Evolutionary conservation across 108 stramenopile genomes (phyloP), one percentile per base, ranked within the genome.

Genomic region (Nitzschia inconspicua): DNA sequence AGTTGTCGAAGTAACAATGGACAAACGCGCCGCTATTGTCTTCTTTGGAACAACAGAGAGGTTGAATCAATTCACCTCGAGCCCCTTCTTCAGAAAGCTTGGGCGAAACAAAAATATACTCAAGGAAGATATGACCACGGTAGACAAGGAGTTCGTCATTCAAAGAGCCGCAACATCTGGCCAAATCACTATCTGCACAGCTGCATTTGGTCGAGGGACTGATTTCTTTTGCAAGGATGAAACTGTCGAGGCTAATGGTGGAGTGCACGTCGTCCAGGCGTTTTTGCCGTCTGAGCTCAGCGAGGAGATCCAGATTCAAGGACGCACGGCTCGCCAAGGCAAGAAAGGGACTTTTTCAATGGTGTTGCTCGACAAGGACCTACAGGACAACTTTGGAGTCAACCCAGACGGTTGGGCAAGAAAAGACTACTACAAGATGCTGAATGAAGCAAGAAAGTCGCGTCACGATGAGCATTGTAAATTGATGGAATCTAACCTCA

Each of bases 141-240:
- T 34, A 1, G 73, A 77, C 11, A 84, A 84, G 43, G 79, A 73
- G 5, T 80, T 75, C 63, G 70, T 80, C 16, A 74, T 79, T 23
- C 78, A 57, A 16, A 83, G 76, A 47, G 77, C 82, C 11, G 74
- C 82, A 37, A 83, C 75, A 9, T 57, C 77, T 14, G 75, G 77
- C 2, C 82, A 83, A 34, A 56, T 83, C 14, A 83, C 82, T 1
- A 47, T 83, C 16, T 60, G 75, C 24, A 70, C 81, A 41, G 77
- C 74, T 10, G 81, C 76, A 7, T 82, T 82, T 76, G 81, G 81
- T 6, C 75, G 82, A 32, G 82, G 82, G 26, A 83, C 82, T 0
- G 82, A 83, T 42, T 83, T 83, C 57, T 83, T 83, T 31, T 83
- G 75, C 48, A 83, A 79, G 65, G 82, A 83, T 34, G 72, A 72